Evolutionary conservation across 495 filamentous ascomycete genomes (phyloP), one percentile per base, ranked within the genome.

Genomic region (Xylaria grammica): DNA sequence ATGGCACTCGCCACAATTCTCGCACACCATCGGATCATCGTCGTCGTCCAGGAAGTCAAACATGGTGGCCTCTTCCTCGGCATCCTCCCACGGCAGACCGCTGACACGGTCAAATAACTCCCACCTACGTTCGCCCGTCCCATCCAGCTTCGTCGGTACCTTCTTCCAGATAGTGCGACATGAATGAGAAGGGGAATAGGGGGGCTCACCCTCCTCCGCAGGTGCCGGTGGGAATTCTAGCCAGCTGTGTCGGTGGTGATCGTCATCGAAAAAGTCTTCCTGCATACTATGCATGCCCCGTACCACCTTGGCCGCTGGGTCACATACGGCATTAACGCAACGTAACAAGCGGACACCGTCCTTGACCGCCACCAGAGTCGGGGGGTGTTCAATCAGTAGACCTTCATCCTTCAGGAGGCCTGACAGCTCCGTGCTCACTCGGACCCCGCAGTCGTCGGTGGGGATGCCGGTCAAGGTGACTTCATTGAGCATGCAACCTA

Each of bases 401-500:
- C 81, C 81, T 46, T 81, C 80, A 36, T 84, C 74, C 64, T 74
- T 78, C 36, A 84, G 53, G 55, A 84, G 68, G 3, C 77, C 74
- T 1, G 63, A 60, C 22, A 84, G 66, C 19, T 81, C 71, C 3
- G 58, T 58, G n/a, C 68, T 63, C n/a, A 76, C 71, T 56, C 73
- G 73, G 1, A 53, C 42, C 3, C 76, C 76, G 19, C 62, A 67
- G 1, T 77, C 75, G 49, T 78, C 77, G 4, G 63, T 63, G 0
- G 80, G 78, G 8, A 80, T 53, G 9, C 81, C 80, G 0, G 80
- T 82, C 8, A 81, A 56, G 20, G 77, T 60, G 1, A 84, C 63
- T 65, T 82, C 80, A 50, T 82, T 78, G 0, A 82, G 59, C 11
- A 75, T 77, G 40, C 74, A 77, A 7, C 78, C 79, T 1, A 82